Conservation (phyloP, 2,329 filamentous ascomycete species). For the Simplicillium sp. region DNA sequence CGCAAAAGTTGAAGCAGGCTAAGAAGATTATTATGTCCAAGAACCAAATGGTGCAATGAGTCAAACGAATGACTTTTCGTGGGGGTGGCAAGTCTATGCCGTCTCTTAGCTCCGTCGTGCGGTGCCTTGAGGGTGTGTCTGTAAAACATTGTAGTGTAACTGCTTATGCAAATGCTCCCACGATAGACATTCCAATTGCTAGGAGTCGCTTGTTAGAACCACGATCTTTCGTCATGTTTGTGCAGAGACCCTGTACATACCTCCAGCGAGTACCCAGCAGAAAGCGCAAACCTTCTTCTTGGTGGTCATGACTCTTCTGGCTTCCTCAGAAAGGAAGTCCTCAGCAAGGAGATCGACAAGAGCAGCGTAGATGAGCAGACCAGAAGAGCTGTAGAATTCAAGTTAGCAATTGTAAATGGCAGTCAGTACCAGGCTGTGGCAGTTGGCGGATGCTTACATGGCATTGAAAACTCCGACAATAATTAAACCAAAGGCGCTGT, state of each 20-base stretch:
- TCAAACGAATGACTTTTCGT: no score
- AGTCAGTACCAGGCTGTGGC: not conserved
- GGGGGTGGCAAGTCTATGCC: no score
- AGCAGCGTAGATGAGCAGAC: constrained; percentile 51
- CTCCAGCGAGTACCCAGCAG: constrained; percentile 38
- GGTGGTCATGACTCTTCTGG: constrained; percentile 35
- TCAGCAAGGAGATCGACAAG: constrained; percentile 55
- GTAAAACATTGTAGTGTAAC: not conserved
- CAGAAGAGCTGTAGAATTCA: constrained; percentile 31
- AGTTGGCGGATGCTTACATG: constrained; percentile 22
- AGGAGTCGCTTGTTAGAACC: constrained; percentile 5
- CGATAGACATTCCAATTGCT: constrained; percentile 37
- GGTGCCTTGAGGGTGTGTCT: no score
- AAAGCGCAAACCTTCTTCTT: constrained; percentile 46
- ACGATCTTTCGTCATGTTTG: not conserved
- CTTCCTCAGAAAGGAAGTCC: constrained; percentile 54
- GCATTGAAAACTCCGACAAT: constrained; percentile 58
- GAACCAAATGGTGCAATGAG: no score
- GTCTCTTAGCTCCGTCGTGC: no score
- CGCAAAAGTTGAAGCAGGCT: no score
- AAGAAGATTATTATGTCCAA: no score
- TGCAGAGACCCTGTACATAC: constrained; percentile 19
- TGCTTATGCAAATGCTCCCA: constrained; percentile 33
- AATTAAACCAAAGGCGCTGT: constrained; percentile 53
- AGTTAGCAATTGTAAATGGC: not conserved